Evolutionary conservation across 345 rosid genomes (phyloP).

Genomic region (Corchorus capsularis): DNA sequence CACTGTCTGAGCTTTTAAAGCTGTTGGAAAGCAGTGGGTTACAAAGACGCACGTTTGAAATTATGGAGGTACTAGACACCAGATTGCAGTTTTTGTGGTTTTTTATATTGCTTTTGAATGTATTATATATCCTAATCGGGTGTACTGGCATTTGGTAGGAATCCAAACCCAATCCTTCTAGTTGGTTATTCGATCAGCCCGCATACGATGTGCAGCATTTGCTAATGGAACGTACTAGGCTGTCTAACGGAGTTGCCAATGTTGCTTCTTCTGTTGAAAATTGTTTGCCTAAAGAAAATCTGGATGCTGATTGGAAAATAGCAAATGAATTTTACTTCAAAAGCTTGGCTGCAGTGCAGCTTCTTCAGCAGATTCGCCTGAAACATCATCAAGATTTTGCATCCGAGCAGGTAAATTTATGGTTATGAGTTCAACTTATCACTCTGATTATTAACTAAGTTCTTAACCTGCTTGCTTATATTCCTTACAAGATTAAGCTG

Average conservation of each 20-base stretch:
- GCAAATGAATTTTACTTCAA: constrained; percentile 77
- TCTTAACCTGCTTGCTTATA: not conserved
- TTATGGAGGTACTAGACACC: constrained; percentile 52
- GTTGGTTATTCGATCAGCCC: constrained; percentile 69
- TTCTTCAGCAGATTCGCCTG: constrained; percentile 58
- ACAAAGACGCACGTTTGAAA: constrained; percentile 71
- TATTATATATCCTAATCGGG: constrained; percentile 13
- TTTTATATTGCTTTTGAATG: constrained; percentile 15
- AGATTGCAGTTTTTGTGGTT: constrained; percentile 21
- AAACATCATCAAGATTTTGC: constrained; percentile 73
- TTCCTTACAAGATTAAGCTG: too few species aligned
- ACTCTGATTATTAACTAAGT: not conserved
- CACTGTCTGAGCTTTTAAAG: constrained; percentile 67
- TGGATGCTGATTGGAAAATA: constrained; percentile 59
- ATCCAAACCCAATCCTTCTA: constrained; percentile 53
- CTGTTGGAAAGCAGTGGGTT: constrained; percentile 73
- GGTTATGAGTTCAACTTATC: not conserved
- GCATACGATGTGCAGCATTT: constrained; percentile 68
- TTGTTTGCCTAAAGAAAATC: constrained; percentile 28
- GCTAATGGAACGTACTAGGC: constrained; percentile 43
- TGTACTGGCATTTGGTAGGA: constrained; percentile 42
- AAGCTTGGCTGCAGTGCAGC: constrained; percentile 75
- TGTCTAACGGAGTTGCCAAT: constrained; percentile 27
- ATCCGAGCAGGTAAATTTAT: constrained; percentile 65
- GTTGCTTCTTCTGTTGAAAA: constrained; percentile 32